Conservation (phyloP, 139 green algal genomes). For the Tetradesmus lagerheimii region DNA sequence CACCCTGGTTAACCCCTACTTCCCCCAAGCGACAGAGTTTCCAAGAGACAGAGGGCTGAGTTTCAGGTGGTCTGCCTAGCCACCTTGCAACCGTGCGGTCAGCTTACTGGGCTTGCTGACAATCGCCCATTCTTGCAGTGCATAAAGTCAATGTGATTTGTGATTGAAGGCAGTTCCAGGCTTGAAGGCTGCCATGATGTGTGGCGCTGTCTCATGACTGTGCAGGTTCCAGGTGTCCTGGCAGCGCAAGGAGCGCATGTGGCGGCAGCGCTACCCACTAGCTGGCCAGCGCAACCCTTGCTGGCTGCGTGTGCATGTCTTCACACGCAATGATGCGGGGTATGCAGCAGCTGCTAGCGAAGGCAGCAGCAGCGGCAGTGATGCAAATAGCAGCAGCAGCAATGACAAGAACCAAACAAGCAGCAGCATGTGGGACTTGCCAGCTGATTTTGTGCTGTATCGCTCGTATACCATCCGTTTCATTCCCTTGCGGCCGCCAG, state of each 20-base stretch:
- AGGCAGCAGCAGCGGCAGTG: neutral
- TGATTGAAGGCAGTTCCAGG: no score
- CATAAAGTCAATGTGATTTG: no score
- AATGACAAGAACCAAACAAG: neutral
- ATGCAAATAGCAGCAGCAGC: neutral
- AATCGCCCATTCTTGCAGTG: no score
- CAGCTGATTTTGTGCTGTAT: constrained; percentile 43
- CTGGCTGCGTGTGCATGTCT: constrained; percentile 50
- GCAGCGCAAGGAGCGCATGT: constrained; percentile 22
- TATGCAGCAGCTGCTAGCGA: neutral
- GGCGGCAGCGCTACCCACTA: constrained; percentile 21
- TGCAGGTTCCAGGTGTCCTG: constrained; percentile 23
- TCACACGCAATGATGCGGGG: neutral
- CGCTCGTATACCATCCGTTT: constrained; percentile 44
- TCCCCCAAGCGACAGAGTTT: no score
- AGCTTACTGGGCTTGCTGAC: no score
- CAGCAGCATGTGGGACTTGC: constrained; percentile 29
- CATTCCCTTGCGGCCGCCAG: constrained; percentile 8
- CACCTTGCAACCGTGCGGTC: no score
- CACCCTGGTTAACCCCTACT: no score
- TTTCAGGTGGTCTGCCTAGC: no score
- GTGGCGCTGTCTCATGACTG: no score
- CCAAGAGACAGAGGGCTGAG: no score
- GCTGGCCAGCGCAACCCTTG: constrained; percentile 19
- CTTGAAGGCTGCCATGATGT: no score